phyloP scores from a whole-genome alignment of 352 stramenopile genomes.

The Globisporangium paroecandrum region DNA sequence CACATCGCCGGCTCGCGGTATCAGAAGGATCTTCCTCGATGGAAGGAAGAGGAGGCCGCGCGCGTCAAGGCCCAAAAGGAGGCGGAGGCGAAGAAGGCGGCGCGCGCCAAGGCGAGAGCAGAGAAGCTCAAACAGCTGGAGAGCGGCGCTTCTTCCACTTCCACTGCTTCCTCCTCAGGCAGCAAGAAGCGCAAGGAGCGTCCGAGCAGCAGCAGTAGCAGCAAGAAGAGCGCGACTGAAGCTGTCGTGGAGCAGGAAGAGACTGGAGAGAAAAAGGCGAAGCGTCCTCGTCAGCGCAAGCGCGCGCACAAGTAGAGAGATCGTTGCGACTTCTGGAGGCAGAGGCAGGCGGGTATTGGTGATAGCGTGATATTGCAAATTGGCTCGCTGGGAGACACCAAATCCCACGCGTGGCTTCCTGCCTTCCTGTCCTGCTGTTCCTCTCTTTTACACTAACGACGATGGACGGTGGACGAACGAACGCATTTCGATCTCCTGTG shows the following conservation, averaged over 20 bases:
- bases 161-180: not conserved
- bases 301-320: not conserved
- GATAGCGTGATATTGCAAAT: not conserved
- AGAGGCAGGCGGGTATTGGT: no score
- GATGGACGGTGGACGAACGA: not conserved
- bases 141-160: not conserved
- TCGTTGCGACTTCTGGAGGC: not conserved
- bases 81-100: slow-evolving; percentile 6
- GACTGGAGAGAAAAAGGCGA: slow-evolving; percentile 1
- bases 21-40: slow-evolving; percentile 51
- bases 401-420: not conserved
- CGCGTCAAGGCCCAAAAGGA: slow-evolving; percentile 23
- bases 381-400: not conserved
- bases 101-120: slow-evolving; percentile 10
- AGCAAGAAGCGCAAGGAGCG: slow-evolving; percentile 11
- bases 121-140: slow-evolving; percentile 16
- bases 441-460: not conserved
- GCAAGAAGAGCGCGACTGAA: not conserved
- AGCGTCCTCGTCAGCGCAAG: slow-evolving; percentile 10
- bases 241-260: not conserved
- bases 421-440: not conserved
- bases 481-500: not conserved
- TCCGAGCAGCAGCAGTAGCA: slow-evolving; percentile 2
- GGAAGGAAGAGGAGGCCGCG: slow-evolving; percentile 43
- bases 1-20: slow-evolving; percentile 53